Conservation (phyloP, 1,284 basidiomycete genomes). For the Chondrostereum purpureum region DNA sequence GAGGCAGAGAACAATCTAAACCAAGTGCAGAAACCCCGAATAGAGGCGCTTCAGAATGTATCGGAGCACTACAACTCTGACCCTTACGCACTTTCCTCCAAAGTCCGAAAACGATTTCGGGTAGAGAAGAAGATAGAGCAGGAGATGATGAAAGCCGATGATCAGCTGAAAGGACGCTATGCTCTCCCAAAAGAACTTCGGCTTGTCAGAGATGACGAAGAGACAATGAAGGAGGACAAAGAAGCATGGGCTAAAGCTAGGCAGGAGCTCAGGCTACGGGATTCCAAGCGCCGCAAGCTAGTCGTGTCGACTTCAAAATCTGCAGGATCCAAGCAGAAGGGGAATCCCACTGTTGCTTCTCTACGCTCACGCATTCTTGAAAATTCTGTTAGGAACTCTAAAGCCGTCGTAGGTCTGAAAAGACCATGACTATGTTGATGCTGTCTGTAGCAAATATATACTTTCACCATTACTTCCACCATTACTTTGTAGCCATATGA, state of each 20-base stretch:
- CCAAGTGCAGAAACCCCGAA: constrained; percentile 66
- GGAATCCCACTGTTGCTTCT: constrained; percentile 23
- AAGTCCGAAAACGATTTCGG: constrained; percentile 76
- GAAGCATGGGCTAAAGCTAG: constrained; percentile 52
- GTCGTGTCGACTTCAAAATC: constrained; percentile 14
- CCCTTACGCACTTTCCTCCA: constrained; percentile 75
- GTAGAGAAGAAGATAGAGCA: constrained; percentile 77
- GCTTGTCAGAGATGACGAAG: constrained; percentile 55
- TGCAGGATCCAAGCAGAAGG: neutral
- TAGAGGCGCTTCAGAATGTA: constrained; percentile 70
- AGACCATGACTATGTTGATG: too few species aligned
- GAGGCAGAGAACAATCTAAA: constrained; percentile 68
- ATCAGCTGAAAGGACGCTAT: constrained; percentile 64
- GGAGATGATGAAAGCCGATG: constrained; percentile 60
- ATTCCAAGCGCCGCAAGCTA: constrained; percentile 44
- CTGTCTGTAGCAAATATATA: too few species aligned
- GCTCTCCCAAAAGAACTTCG: constrained; percentile 61
- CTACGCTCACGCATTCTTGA: constrained; percentile 51
- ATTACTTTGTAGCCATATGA: constrained; percentile 2
- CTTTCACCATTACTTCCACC: too few species aligned
- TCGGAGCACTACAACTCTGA: constrained; percentile 76
- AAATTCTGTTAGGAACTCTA: constrained; percentile 41
- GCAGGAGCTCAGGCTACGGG: constrained; percentile 32
- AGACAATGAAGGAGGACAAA: constrained; percentile 48
- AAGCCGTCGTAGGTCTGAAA: constrained; percentile 1